These are phyloP conservation scores for Colletotrichum sp. DNA, from an alignment of 2,329 filamentous ascomycete genomes.

Conservation along the genomic window DNA sequence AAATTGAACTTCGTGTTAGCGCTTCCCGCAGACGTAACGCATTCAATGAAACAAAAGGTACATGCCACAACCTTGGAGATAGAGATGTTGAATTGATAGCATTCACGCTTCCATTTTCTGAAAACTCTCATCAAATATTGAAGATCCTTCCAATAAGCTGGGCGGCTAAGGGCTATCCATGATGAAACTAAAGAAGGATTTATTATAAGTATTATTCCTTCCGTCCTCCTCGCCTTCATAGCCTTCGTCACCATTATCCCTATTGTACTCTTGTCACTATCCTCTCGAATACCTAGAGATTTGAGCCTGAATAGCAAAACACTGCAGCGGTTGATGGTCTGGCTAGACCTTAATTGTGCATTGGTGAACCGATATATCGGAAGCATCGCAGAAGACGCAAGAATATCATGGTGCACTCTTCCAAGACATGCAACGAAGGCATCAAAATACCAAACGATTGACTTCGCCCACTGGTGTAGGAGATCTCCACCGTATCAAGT, in stretches of 20 bases:
- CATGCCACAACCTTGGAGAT: neutral
- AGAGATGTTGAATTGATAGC: neutral
- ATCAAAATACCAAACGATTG: neutral
- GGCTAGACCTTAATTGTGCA: neutral
- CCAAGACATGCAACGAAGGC: neutral
- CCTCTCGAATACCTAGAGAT: neutral
- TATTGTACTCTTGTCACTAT: neutral
- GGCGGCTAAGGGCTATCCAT: neutral
- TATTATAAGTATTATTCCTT: neutral
- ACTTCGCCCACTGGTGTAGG: neutral
- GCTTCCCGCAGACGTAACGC: neutral
- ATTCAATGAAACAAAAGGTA: neutral
- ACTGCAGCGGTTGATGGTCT: accelerated
- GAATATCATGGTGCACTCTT: neutral
- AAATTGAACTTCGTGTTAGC: neutral
- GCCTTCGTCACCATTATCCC: neutral
- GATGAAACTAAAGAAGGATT: neutral
- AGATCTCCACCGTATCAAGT: neutral
- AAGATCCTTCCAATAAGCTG: neutral
- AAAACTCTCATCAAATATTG: neutral
- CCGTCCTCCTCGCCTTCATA: no score
- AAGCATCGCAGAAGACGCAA: neutral
- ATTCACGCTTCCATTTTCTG: neutral
- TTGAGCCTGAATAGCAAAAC: neutral
- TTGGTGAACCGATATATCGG: neutral